Conservation (phyloP, 2,329 filamentous ascomycete species). For the Pseudogymnoascus sp. region DNA sequence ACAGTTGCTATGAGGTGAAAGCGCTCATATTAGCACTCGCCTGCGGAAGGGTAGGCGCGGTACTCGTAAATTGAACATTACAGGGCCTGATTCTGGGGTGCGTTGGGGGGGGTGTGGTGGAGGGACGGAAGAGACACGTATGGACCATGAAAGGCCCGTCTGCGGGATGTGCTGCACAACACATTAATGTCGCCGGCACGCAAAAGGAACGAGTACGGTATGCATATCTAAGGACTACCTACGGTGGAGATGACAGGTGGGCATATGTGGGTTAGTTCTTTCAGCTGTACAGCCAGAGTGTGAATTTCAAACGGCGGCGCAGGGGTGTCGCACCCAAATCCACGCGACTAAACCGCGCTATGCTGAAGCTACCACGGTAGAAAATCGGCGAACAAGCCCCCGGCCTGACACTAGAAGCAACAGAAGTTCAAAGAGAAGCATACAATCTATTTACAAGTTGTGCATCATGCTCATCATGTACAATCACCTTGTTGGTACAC, state of each 20-base stretch:
- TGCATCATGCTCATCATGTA: neutral
- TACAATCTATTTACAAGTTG: slow-evolving; percentile 2
- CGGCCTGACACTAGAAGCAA: neutral
- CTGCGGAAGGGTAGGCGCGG: slow-evolving; percentile 1
- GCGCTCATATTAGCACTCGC: neutral
- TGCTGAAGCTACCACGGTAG: slow-evolving; percentile 1
- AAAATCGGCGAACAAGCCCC: slow-evolving; percentile 5
- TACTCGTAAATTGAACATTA: slow-evolving; percentile 2
- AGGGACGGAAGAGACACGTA: neutral
- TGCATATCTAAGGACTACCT: neutral
- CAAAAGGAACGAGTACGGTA: neutral
- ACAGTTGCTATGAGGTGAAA: neutral
- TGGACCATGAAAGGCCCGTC: neutral
- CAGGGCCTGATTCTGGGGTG: slow-evolving; percentile 1
- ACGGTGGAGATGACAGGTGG: slow-evolving; percentile 1
- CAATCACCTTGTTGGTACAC: neutral
- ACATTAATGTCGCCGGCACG: slow-evolving; percentile 1
- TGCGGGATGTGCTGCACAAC: slow-evolving; percentile 2
- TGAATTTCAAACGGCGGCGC: slow-evolving; percentile 7
- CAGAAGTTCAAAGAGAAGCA: neutral
- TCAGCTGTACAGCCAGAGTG: slow-evolving; percentile 2
- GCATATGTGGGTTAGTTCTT: neutral
- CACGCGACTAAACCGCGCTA: neutral
- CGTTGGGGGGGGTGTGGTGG: neutral
- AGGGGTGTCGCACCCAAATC: neutral